Percentiles rank a stretch among this genome's conserved stretches.
Conservation (phyloP, 148 eudicot species). For the Vaccinium darrowii region DNA sequence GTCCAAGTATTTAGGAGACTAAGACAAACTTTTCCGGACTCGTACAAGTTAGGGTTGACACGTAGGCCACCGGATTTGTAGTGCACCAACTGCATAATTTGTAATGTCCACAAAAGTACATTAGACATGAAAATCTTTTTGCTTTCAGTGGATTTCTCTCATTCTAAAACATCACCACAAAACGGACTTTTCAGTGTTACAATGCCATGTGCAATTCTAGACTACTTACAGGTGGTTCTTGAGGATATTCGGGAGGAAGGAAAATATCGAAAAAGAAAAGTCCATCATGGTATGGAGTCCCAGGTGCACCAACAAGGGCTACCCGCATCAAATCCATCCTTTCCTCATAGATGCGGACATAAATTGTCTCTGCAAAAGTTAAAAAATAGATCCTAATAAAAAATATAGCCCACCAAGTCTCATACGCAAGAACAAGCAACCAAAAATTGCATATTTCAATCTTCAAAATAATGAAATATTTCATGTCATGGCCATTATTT, state of each 20-base stretch:
- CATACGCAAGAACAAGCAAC: not conserved
- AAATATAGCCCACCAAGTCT: not conserved
- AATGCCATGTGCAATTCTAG: not conserved
- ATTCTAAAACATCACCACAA: not conserved
- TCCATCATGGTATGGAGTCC: constrained; percentile 94
- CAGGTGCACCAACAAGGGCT: constrained; percentile 78
- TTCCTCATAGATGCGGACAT: constrained; percentile 85
- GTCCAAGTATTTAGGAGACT: constrained; percentile 97
- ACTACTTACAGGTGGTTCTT: constrained; percentile 85
- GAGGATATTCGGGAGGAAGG: constrained; percentile 92
- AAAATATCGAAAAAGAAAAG: constrained; percentile 85
- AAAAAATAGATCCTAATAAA: constrained; percentile 12
- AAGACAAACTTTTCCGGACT: constrained; percentile 94
- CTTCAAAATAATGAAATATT: not conserved
- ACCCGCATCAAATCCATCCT: constrained; percentile 90
- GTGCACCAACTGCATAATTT: constrained; percentile 62
- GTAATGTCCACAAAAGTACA: not conserved
- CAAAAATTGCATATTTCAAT: not conserved
- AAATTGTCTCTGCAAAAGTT: constrained; percentile 59
- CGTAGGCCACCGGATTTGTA: constrained; percentile 92
- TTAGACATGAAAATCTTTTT: not conserved
- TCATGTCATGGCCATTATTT: not conserved
- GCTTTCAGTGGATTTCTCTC: not conserved
- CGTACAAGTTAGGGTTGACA: constrained; percentile 93
- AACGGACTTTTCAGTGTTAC: not conserved